Conservation (phyloP, 805 yeast species). For the Saccharomycopsis babjevae region DNA sequence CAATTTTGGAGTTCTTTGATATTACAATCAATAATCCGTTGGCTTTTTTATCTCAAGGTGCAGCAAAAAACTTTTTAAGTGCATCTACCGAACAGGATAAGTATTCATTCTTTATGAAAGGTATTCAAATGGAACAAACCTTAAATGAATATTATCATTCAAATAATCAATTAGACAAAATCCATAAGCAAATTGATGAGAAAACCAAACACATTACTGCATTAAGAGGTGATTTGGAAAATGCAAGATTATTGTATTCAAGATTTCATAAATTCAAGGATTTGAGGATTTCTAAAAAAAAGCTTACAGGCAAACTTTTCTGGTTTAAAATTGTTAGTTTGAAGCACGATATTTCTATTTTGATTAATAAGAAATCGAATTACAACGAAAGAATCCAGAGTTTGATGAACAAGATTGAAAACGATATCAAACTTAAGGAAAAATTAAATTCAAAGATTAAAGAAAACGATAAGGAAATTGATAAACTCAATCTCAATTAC, state of each 20-base stretch:
- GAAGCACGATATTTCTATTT: conserved; percentile 21
- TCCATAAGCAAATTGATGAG: conserved; percentile 32
- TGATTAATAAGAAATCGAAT: conserved; percentile 21
- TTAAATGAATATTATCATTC: conserved; percentile 39
- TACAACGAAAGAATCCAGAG: conserved; percentile 17
- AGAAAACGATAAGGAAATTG: conserved; percentile 20
- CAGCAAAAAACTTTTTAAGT: conserved; percentile 82
- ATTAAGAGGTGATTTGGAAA: conserved; percentile 32
- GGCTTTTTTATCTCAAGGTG: conserved; percentile 88
- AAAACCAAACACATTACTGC: conserved; percentile 31
- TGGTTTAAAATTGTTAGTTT: conserved; percentile 35
- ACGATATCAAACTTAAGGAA: conserved; percentile 19
- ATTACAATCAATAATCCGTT: conserved; percentile 84
- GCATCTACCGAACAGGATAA: conserved; percentile 63
- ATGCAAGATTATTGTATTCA: conserved; percentile 32
- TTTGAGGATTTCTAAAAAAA: conserved; percentile 29
- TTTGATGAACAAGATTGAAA: conserved; percentile 18
- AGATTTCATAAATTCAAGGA: conserved; percentile 33
- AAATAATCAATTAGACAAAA: conserved; percentile 25
- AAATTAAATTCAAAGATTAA: conserved; percentile 20
- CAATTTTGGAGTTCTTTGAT: conserved; percentile 58
- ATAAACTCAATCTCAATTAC: neutral
- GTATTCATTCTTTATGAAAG: conserved; percentile 69
- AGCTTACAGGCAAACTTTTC: conserved; percentile 37
- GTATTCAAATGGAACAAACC: conserved; percentile 65